These are phyloP conservation scores for Pisolithus albus DNA, from an alignment of 768 basidiomycete genomes.

Conservation along the genomic window DNA sequence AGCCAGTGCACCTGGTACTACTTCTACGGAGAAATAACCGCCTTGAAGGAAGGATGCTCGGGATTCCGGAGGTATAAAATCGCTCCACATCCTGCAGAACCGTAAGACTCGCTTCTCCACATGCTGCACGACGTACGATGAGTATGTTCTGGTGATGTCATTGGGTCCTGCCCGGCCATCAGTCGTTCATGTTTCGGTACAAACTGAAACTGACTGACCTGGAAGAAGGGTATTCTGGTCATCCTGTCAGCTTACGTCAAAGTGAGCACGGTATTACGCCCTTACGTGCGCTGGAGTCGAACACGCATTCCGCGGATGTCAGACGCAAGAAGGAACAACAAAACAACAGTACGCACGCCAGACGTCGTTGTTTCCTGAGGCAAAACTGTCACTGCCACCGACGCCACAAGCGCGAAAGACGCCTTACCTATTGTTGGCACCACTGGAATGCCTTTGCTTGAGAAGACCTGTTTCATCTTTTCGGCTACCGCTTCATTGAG, in stretches of 20 bases:
- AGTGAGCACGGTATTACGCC: background rate
- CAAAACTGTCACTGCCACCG: background rate
- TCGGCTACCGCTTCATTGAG: conserved; percentile 60
- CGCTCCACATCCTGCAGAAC: conserved; percentile 61
- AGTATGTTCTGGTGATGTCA: conserved; percentile 58
- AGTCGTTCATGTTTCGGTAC: background rate
- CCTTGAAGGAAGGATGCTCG: conserved; percentile 76
- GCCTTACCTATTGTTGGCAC: conserved; percentile 70
- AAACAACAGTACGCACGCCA: conserved; percentile 56
- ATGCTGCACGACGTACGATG: conserved; percentile 43
- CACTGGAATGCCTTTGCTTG: conserved; percentile 62
- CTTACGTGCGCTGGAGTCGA: conserved; percentile 50
- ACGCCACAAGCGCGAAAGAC: background rate
- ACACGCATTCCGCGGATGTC: conserved; percentile 6
- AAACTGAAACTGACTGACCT: conserved; percentile 32
- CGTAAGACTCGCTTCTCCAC: background rate
- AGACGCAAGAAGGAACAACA: conserved; percentile 2
- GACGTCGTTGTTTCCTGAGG: conserved; percentile 81
- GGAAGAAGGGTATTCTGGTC: conserved; percentile 58
- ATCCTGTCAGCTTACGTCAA: background rate
- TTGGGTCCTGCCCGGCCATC: conserved; percentile 47
- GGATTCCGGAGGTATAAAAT: conserved; percentile 73
- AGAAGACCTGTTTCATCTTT: conserved; percentile 72
- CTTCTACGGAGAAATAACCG: conserved; percentile 78
- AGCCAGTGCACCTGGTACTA: conserved; percentile 67